Evolutionary conservation across 164 flowering plant genomes (phyloP).

Genomic region (Litsea cubeba): DNA sequence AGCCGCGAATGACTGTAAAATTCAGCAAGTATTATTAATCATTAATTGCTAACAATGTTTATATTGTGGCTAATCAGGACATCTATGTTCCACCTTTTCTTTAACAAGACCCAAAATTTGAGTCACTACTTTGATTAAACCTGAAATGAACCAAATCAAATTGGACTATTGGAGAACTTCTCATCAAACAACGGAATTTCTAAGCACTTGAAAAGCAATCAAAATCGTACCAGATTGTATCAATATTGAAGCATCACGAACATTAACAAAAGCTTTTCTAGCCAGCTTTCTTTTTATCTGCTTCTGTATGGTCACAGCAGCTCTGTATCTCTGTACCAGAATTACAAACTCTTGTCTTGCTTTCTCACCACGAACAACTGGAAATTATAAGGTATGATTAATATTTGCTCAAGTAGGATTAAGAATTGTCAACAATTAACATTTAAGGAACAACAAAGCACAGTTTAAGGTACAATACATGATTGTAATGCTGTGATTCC

Average conservation of each 20-base stretch:
- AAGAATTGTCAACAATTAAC: background rate
- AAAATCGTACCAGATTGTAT: slow-evolving; percentile 77
- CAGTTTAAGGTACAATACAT: slow-evolving; percentile 38
- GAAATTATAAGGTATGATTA: slow-evolving; percentile 7
- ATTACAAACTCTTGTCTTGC: slow-evolving; percentile 52
- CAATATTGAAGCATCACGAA: slow-evolving; percentile 47
- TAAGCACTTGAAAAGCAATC: background rate
- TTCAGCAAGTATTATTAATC: background rate
- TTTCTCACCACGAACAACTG: slow-evolving; percentile 85
- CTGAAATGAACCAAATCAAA: background rate
- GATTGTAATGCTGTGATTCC: slow-evolving; percentile 80
- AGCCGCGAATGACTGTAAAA: slow-evolving; percentile 83
- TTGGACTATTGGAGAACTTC: background rate
- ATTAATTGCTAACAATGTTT: background rate
- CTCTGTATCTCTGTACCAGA: slow-evolving; percentile 54
- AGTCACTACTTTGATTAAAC: background rate
- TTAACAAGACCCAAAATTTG: background rate
- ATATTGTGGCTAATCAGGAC: background rate
- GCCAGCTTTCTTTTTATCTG: slow-evolving; percentile 44
- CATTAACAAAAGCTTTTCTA: slow-evolving; percentile 33
- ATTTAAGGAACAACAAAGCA: slow-evolving; percentile 5
- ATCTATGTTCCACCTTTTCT: background rate
- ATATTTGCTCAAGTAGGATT: background rate
- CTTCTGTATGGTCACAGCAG: slow-evolving; percentile 69
- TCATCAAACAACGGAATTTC: background rate